These are phyloP conservation scores for Phytophthora vignae DNA, from an alignment of 352 stramenopile species.

Conservation along the genomic window DNA sequence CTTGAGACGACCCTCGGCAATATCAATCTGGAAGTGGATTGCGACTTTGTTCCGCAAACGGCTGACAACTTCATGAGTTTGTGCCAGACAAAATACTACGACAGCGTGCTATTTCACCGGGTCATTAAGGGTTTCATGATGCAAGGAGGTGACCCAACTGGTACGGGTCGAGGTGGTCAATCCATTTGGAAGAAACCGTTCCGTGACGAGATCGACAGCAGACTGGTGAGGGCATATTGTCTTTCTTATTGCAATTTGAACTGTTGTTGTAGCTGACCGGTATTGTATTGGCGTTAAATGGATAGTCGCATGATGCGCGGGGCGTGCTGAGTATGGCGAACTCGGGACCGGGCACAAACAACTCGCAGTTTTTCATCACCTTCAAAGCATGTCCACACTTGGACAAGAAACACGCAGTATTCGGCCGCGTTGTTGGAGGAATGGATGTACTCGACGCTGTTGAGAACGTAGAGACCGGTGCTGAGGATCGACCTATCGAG, in stretches of 20 bases:
- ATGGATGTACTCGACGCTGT: conserved; percentile 86
- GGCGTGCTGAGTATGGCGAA: conserved; percentile 72
- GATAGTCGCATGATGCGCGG: conserved; percentile 82
- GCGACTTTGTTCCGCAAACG: conserved; percentile 96
- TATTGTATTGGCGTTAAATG: conserved; percentile 9
- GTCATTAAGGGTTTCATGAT: conserved; percentile 98
- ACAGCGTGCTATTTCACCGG: conserved; percentile 96
- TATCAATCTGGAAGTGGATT: conserved; percentile 97
- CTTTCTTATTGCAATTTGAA: neutral
- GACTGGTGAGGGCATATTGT: conserved; percentile 66
- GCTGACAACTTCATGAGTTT: conserved; percentile 98
- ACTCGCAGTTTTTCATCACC: conserved; percentile 99
- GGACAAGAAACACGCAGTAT: conserved; percentile 98
- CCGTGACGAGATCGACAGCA: conserved; percentile 97
- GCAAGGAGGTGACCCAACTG: conserved; percentile 94
- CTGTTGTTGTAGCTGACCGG: conserved; percentile 6
- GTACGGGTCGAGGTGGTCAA: conserved; percentile 94
- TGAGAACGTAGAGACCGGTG: conserved; percentile 77
- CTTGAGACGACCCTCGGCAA: conserved; percentile 94
- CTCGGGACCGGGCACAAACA: conserved; percentile 95
- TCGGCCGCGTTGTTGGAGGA: conserved; percentile 95
- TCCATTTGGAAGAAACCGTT: conserved; percentile 96
- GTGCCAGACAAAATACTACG: conserved; percentile 94
- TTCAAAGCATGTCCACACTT: conserved; percentile 96
- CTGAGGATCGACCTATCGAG: conserved; percentile 84